Conservation (phyloP, 768 basidiomycete genomes). For the Nidula microcarpa region DNA sequence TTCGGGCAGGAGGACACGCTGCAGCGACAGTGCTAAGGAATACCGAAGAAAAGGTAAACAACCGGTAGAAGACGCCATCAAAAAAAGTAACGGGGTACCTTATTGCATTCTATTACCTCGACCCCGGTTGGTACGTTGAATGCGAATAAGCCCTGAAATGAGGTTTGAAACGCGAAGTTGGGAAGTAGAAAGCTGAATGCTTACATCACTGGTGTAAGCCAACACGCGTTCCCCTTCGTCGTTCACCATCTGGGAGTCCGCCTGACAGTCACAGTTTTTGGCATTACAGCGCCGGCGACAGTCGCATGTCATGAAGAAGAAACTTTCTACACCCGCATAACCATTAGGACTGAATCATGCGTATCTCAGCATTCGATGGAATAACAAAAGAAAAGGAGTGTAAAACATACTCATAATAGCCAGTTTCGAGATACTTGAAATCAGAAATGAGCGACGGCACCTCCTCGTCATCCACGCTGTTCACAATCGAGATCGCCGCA, state of each 20-base stretch:
- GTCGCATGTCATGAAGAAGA: constrained; percentile 39
- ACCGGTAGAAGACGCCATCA: not conserved
- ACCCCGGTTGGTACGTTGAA: constrained; percentile 37
- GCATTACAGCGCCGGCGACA: constrained; percentile 33
- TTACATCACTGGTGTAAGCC: constrained; percentile 39
- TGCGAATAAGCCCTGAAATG: constrained; percentile 43
- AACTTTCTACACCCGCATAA: constrained; percentile 10
- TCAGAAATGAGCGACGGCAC: constrained; percentile 35
- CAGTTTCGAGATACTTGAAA: constrained; percentile 53
- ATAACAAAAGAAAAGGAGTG: not conserved
- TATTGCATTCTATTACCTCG: constrained; percentile 67
- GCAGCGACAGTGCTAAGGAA: constrained; percentile 37
- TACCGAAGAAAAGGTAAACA: constrained; percentile 16
- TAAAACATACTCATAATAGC: constrained; percentile 43
- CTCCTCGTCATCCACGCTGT: constrained; percentile 40
- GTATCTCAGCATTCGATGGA: too few species aligned
- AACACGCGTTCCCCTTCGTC: constrained; percentile 19
- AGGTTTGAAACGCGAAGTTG: not conserved
- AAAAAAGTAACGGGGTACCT: constrained; percentile 26
- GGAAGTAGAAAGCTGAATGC: not conserved
- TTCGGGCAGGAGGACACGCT: constrained; percentile 39
- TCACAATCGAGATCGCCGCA: constrained; percentile 30
- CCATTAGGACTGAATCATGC: too few species aligned
- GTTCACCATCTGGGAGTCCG: constrained; percentile 33
- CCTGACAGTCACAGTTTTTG: constrained; percentile 46